Evolutionary conservation across 2,329 filamentous ascomycete genomes (phyloP), one percentile per base, ranked within the genome.

Genomic region (Cladophialophora yegresii): DNA sequence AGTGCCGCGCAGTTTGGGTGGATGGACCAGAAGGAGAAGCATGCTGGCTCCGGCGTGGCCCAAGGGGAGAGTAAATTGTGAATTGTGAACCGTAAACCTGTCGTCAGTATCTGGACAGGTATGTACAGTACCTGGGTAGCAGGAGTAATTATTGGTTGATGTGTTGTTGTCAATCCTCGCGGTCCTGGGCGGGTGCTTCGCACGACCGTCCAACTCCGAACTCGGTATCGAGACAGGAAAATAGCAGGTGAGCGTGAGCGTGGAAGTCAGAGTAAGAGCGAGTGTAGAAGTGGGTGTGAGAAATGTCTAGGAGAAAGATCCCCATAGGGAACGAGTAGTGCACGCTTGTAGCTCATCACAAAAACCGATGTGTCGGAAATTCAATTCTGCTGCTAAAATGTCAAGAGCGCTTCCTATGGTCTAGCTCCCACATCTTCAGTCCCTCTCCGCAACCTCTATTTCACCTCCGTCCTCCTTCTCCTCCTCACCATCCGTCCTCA

Each of bases 1-100:
- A 78, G 79, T 72, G 70, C 71, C 51, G 75, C 76, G 58, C 71
- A 73, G 12, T 77, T 77, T 72, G 75, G 75, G 2, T 77, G 75
- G 75, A 72, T 76, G 67, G 71, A 72, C 7, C 66, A 66, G 26
- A 71, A 68, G 26, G 70, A 72, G 47, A 71, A 73, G 54, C 59
- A 65, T 55, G 58, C 53, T 6, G 54, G 59, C n/a, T n/a, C n/a
- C 6, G 59, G 50, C 36, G 53, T 47, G 2, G 54, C 6, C 51
- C 33, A 7, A 33, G 53, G 54, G 2, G 54, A 59, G 47, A 62
- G 63, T 36, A 65, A 65, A 56, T 47, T 62, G 49, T 62, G 32
- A 62, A 2, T n/a, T 43, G 36, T 33, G 32, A 33, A 33, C 7
- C 4, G 7, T 43, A 43, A 2, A 28, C 26, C 3, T 28, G 6